Base-by-base conservation (phyloP, 768 basidiomycete species). In the Dioszegia hungarica region DNA sequence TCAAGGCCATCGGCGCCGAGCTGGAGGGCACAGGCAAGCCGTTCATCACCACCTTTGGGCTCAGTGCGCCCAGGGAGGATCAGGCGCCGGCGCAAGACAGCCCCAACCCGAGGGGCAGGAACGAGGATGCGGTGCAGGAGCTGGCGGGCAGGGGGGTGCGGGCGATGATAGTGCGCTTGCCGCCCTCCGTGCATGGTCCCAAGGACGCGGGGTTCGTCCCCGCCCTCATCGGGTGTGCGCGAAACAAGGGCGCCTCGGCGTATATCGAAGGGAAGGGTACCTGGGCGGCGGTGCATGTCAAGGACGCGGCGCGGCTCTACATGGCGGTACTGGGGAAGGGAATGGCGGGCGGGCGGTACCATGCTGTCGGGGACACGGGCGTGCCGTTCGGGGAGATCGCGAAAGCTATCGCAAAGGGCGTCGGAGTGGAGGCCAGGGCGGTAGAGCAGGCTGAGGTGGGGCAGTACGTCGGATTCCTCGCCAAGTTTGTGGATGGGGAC, bases 321-420 rank as follows among this genome's bases (percentile, higher is more conserved):
- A 54, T 63, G 27, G 54, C 67, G 6, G 68, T 68, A 0, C 38
- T 72, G 41, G 70, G 70, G 43, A 60, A 62, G n/a, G 56, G 27
- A 4, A 27, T 47, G 0, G 38, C 44, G 3, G 63, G 59, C 0
- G 14, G 36, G 19, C 41, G 28, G n/a, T 49, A 59, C 17, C 68
- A 70, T 38, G 61, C 39, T 5, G 43, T 56, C 28, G 61, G 24
- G 29, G 59, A 62, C 3, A 41, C 56, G 20, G 47, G 25, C 14
- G 47, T 67, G 14, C 31, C 53, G 14, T 33, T 57, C n/a, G 28
- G 25, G 25, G 40, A 58, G 2, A 56, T 67, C 10, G 59, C 62
- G 1, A 14, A 51, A 22, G 51, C 44, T 10, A 56, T 67, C 43
- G 64, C 46, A 15, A 29, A 60, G n/a, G 54, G 51, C 5, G 38